Base-by-base conservation (phyloP, 176 grass and related monocot species). In the Themeda triandra region DNA sequence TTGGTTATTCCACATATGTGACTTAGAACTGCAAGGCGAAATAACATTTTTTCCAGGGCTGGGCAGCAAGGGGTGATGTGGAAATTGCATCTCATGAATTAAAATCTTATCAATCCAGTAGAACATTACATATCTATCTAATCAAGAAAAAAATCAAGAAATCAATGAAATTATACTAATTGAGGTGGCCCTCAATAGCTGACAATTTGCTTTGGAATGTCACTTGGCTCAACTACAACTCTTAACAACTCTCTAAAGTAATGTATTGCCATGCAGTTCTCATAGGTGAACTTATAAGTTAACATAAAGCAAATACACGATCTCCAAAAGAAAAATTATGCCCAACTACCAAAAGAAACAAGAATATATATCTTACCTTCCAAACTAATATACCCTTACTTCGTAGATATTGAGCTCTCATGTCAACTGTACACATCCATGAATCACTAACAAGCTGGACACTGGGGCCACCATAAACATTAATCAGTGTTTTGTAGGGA, bases 351-450 rank as follows among this genome's bases (percentile, higher is more conserved):
- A 72, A 81, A 54, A 27, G 53, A 66, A 79, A 15, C 13, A 66
- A 66, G 4, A 37, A 32, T 17, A 24, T 12, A 46, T 28, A 40
- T 66, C 85, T 85, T 99, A 99, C 97, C 97, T 99, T 99, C 97
- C 97, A 99, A 65, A 99, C 97, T 90, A 96, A 91, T 66, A 99
- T 84, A 46, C 97, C 93, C 89, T 96, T 99, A 58, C 89, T 96
- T 72, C 92, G 89, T 63, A 99, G 86, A 68, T 86, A 99, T 63
- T 99, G 97, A 63, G 97, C 93, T 88, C 97, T 96, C 97, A 99
- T 99, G 83, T 99, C 97, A 87, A 99, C 97, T 76, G 93, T 99
- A 87, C 88, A 92, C 37, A 96, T 87, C 97, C 97, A 99, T 35
- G 93, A 89, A 88, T 99, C 97, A 64, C 81, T 90, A 42, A 99